Percentiles rank a stretch among this genome's conserved stretches.
Conservation (phyloP, 2,329 filamentous ascomycete species). For the Ophiostoma fasciatum region DNA sequence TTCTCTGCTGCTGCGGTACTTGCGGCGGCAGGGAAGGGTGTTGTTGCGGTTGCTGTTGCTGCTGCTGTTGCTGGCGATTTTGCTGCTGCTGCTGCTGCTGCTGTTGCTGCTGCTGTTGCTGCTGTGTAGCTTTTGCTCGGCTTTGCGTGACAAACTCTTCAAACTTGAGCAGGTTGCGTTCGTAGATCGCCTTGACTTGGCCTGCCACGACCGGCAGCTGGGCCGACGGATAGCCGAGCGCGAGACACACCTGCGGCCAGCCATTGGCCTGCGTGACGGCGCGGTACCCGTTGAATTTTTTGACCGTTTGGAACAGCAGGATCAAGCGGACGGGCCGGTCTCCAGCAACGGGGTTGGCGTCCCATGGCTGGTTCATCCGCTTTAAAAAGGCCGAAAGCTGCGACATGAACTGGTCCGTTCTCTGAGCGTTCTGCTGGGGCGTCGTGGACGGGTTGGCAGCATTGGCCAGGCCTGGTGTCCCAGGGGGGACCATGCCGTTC, state of each 20-base stretch:
- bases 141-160: conserved; percentile 53
- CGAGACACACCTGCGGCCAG: conserved; percentile 60
- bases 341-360: conserved; percentile 57
- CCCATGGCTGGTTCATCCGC: conserved; percentile 56
- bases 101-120: conserved; percentile 18
- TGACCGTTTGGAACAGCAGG: conserved; percentile 62
- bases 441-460: too few relatives aligned
- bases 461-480: too few relatives aligned
- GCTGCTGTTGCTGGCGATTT: conserved; percentile 25
- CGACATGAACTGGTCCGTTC: conserved; percentile 57
- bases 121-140: conserved; percentile 36
- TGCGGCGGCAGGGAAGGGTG: too few relatives aligned
- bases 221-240: conserved; percentile 44
- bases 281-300: conserved; percentile 64
- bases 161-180: conserved; percentile 61
- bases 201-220: conserved; percentile 52
- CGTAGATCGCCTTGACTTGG: conserved; percentile 60
- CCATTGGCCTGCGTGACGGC: conserved; percentile 52
- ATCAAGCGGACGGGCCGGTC: conserved; percentile 62
- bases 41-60: conserved; percentile 22
- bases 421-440: conserved; percentile 12
- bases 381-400: conserved; percentile 67
- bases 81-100: conserved; percentile 15
- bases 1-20: conserved; percentile 8
- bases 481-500: too few relatives aligned